Evolutionary conservation across 2,329 filamentous ascomycete species (phyloP).

Genomic region (Fusarium xyrophilum): DNA sequence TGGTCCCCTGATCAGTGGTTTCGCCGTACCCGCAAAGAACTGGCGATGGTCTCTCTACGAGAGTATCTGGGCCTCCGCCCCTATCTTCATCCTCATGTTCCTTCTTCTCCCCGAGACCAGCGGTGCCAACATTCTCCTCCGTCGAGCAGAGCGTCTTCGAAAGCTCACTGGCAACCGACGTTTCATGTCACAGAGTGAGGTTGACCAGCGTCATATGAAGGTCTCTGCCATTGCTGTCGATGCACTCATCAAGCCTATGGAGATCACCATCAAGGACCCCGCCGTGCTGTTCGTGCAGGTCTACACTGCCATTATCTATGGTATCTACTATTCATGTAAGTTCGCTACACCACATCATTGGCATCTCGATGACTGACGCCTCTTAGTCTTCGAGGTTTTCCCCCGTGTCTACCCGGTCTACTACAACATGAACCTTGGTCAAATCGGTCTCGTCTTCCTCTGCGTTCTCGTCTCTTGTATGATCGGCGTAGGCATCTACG

Average conservation of each 20-base stretch:
- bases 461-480: constrained; percentile 65
- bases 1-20: constrained; percentile 67
- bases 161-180: constrained; percentile 63
- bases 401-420: constrained; percentile 66
- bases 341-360: neutral
- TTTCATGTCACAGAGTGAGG: constrained; percentile 69
- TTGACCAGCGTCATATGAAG: constrained; percentile 64
- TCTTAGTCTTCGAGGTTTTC: constrained; percentile 66
- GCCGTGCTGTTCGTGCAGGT: constrained; percentile 67
- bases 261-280: constrained; percentile 67
- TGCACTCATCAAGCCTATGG: constrained; percentile 66
- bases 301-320: constrained; percentile 68
- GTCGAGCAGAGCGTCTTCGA: constrained; percentile 66
- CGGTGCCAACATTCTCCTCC: constrained; percentile 64
- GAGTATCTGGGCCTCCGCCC: constrained; percentile 66
- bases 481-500: constrained; percentile 58
- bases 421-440: constrained; percentile 66
- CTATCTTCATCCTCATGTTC: constrained; percentile 67
- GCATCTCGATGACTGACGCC: constrained; percentile 8
- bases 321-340: constrained; percentile 64
- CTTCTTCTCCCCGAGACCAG: constrained; percentile 70
- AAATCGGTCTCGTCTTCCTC: constrained; percentile 67
- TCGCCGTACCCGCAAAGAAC: constrained; percentile 61
- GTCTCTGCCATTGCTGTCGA: constrained; percentile 57
- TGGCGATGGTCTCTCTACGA: constrained; percentile 73